Base-by-base conservation (phyloP, 2,329 filamentous ascomycete genomes). In the Elsinoe ampelina region DNA sequence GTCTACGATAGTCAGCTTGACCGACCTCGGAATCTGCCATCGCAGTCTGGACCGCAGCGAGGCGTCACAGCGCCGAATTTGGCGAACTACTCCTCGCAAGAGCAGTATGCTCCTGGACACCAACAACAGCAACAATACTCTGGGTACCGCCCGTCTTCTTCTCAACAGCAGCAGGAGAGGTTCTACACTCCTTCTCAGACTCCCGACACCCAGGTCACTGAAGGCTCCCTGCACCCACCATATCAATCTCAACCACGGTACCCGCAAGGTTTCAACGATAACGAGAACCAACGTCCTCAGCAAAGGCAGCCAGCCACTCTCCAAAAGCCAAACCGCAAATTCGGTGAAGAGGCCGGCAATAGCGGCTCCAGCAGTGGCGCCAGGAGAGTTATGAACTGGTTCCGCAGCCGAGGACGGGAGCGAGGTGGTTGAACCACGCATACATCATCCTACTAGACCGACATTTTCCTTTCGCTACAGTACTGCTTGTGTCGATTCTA, bases 311-410 rank as follows among this genome's bases (percentile, higher is more conserved):
- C 67, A 67, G 64, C 72, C 68, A 64, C 70, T 17, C 60, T 93
- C 66, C 95, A 95, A 74, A 86, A 84, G 70, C 54, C 54, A 8
- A 90, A 92, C 72, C 83, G 90, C 58, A 84, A 82, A 62, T 95
- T 98, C 64, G 85, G 82, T 1, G 90, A 96, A 65, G 89, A 95
- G 59, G 81, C 84, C 60, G 86, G 89, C 63, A 77, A 74, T 45
- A 84, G 84, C 32, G 92, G 92, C 43, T 95, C 87, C 70, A 92
- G 85, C 61, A 89, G 89, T 57, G 87, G 90, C 2, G 90, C 91
- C 12, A 86, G 91, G 69, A 84, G 89, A 68, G 93, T 98, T 38
- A 97, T 98, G 91, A 92, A 98, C 73, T 95, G 97, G 72, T 98
- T 98, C 77, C 81, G 93, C 64, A 81, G 91, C 70, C 82, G 91